These are phyloP conservation scores for Lactifluus echinatus DNA, from an alignment of 768 basidiomycete species.

Conservation along the genomic window DNA sequence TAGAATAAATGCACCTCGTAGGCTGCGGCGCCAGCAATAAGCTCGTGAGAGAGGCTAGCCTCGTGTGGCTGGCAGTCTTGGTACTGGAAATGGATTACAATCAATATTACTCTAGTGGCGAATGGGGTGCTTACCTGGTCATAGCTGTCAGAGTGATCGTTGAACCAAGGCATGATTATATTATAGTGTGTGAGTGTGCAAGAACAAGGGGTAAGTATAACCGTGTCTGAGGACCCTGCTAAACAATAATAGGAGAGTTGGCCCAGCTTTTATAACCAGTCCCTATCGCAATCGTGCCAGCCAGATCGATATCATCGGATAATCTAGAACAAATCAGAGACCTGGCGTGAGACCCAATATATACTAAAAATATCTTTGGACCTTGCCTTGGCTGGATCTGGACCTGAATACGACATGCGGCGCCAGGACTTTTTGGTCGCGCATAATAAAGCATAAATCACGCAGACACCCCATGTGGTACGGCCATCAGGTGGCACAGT, in stretches of 20 bases:
- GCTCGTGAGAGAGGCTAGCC: background rate
- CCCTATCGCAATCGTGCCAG: background rate
- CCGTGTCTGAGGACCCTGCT: background rate
- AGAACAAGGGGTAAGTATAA: background rate
- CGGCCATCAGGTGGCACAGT: too few relatives aligned
- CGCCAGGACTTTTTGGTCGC: too few relatives aligned
- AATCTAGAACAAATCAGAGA: background rate
- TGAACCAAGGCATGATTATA: background rate
- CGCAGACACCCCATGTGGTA: too few relatives aligned
- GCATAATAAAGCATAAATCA: too few relatives aligned
- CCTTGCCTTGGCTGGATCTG: background rate
- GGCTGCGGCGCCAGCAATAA: background rate
- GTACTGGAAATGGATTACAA: background rate
- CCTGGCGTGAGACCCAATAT: background rate
- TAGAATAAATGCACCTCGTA: background rate
- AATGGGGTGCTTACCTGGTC: background rate
- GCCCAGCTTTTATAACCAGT: background rate
- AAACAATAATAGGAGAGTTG: background rate
- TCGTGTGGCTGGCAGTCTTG: background rate
- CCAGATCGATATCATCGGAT: background rate
- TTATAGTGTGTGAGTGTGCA: background rate
- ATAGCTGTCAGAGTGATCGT: background rate
- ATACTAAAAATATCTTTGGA: background rate
- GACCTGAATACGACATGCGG: background rate
- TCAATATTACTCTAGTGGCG: background rate